phyloP scores from a whole-genome alignment of 805 yeast genomes.

The Zygosaccharomyces gambellarensis region DNA sequence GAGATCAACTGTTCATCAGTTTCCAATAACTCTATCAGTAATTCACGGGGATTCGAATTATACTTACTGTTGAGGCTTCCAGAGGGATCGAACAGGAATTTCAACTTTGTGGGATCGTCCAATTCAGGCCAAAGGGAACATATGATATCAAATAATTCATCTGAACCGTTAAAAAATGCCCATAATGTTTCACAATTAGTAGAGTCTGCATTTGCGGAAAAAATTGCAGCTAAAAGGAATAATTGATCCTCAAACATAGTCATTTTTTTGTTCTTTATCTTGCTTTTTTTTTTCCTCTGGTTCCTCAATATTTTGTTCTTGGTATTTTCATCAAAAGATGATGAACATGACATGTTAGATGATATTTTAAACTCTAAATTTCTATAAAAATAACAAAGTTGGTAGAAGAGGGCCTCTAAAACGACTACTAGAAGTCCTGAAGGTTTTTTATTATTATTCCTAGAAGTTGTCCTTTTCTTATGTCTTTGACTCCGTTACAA shows the following conservation, averaged over 20 bases:
- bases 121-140: conserved; percentile 34
- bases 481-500: conserved; percentile 13
- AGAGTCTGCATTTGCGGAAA: conserved; percentile 25
- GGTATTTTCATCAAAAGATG: not conserved
- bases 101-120: conserved; percentile 22
- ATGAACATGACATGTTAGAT: not conserved
- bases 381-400: not conserved
- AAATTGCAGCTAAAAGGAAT: conserved; percentile 22
- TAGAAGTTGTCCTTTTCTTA: not conserved
- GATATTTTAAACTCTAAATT: not conserved
- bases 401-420: not conserved
- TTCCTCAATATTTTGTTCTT: not conserved
- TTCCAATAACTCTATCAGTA: conserved; percentile 27
- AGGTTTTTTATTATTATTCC: not conserved
- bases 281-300: not conserved
- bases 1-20: conserved; percentile 19
- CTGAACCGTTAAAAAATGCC: conserved; percentile 8
- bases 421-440: not conserved
- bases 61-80: not conserved
- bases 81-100: conserved; percentile 12
- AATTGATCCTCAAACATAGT: conserved; percentile 21
- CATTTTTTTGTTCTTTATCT: not conserved
- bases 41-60: conserved; percentile 21
- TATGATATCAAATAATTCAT: conserved; percentile 19
- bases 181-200: conserved; percentile 9